Evolutionary conservation across 352 stramenopile genomes (phyloP), one percentile per base, ranked within the genome.

Genomic region (Globisporangium orthogonon): DNA sequence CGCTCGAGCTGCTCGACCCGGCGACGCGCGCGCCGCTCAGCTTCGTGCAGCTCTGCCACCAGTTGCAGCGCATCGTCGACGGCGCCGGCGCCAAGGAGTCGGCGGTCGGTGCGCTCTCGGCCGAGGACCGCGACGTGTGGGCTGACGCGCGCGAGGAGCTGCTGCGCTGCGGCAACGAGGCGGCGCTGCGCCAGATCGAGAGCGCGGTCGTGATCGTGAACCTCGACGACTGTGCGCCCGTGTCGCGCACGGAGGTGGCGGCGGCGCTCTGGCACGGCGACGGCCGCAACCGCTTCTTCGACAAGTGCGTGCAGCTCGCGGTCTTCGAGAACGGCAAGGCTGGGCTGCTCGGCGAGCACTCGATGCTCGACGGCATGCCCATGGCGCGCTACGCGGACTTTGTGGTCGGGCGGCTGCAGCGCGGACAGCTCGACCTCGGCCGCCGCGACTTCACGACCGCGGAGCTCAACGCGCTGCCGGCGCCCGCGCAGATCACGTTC

Each of bases 251-350:
- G 0, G 78, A 91, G 45, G 70, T 88, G n/a, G 76, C 79, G 3
- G 68, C 69, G 23, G 82, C 62, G 15, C 62, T 94, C 13, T 94
- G 86, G 75, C 83, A 92, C 56, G 83, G 86, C 65, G 86, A 88
- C 58, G 93, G 93, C 49, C 73, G 82, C 62, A 98, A 98, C 80
- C 91, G 95, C 48, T 98, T 95, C 72, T 98, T 97, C 64, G 96
- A 98, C 73, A 99, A 99, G 76, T 96, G 88, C 50, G 85, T 98
- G 59, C 92, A 98, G 73, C 57, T 98, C n/a, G 78, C 98, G 30
- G 89, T 98, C 45, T 97, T 96, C 58, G 77, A 88, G 45, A 98
- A 98, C 73, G 95, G 93, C 51, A 98, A 98, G 71, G 93, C 89
- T 54, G 96, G 95, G 37, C 69, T 98, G 37, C 60, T 96, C 5